Evolutionary conservation across 2,329 filamentous ascomycete species (phyloP).

Genomic region (Calonectria fujianensis): DNA sequence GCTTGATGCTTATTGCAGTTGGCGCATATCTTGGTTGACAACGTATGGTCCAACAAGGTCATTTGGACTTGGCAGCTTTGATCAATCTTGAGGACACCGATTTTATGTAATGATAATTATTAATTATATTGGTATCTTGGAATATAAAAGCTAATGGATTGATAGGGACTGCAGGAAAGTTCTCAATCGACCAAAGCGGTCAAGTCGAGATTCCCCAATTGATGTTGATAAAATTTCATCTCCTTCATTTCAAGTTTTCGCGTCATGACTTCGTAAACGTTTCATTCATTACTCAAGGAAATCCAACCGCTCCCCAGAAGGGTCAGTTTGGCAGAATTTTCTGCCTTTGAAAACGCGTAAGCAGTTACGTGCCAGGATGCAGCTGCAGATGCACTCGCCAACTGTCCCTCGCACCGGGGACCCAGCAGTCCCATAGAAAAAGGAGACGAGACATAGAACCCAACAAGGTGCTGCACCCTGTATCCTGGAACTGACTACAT

Average conservation of each 20-base stretch:
- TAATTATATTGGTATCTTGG: background rate
- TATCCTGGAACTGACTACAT: background rate
- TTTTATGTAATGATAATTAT: background rate
- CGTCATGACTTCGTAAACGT: background rate
- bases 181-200: background rate
- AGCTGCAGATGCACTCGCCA: background rate
- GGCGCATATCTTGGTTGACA: background rate
- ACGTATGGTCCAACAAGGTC: background rate
- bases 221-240: too few relatives aligned
- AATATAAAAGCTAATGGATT: background rate
- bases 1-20: background rate
- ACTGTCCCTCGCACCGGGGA: background rate
- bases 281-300: slow-evolving; percentile 1
- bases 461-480: background rate
- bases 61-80: background rate
- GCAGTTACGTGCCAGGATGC: background rate
- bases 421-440: background rate
- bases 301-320: background rate
- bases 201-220: background rate
- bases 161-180: background rate
- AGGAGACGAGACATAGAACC: background rate
- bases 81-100: too few relatives aligned
- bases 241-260: slow-evolving; percentile 4
- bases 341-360: slow-evolving; percentile 1
- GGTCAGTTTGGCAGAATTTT: background rate